Evolutionary conservation across 2,329 filamentous ascomycete species (phyloP), one percentile per base, ranked within the genome.

Genomic region (Colletotrichum australisinense): DNA sequence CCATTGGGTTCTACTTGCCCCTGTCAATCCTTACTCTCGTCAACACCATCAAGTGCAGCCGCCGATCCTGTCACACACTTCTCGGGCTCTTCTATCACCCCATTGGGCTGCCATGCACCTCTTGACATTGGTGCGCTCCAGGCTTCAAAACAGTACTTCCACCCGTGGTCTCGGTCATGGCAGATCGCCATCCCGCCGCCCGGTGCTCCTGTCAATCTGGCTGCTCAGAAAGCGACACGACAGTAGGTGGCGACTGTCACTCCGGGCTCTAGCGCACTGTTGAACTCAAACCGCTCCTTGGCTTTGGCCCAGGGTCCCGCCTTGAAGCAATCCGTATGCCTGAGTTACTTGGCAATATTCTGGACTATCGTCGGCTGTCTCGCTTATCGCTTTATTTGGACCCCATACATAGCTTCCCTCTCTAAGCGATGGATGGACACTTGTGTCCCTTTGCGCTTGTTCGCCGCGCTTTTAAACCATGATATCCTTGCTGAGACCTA

Each of bases 61-160:
- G 70, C 70, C 60, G 67, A 73, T 73, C 70, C 70, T 69, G 59
- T 67, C 70, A 73, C 70, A 73, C 70, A 46, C 69, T 38, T 55
- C 60, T 73, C 70, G 67, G 67, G 67, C 56, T 35, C 60, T 65
- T 56, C 4, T 55, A 65, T 11, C 42, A 32, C 46, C 55, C 55
- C 59, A 73, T 73, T 60, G 56, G 70, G 70, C 67, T 73, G 70
- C 67, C 42, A 73, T 73, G 70, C 70, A 73, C 70, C 66, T 46
- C 42, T 49, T 49, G 42, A 49, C 42, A 19, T 19, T 42, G 5
- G 16, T 42, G 38, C 38, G 5, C 38, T 53, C 19, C 60, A 16
- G 53, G 38, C 60, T 56, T 49, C 19, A 35, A 32, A 49, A 24
- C 53, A 69, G 69, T 46, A 24, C 35, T 52, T 24, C 49, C 30